A percentile compares a stretch with the other conserved stretches of the same genome.
phyloP scores from a whole-genome alignment of 257 asterid genomes.

The Salvia miltiorrhiza region DNA sequence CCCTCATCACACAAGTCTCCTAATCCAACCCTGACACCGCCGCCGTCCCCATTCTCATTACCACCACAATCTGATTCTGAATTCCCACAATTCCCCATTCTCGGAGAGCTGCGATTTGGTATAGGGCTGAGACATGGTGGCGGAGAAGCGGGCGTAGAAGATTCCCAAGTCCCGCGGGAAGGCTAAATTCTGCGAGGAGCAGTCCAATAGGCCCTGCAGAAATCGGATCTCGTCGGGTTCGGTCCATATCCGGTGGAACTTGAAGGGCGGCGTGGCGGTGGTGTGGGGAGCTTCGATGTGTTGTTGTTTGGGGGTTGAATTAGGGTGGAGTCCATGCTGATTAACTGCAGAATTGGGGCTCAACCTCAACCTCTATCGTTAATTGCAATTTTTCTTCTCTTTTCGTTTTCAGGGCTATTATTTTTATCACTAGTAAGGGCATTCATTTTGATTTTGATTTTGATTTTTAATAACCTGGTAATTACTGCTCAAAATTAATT shows the following conservation, averaged over 20 bases:
- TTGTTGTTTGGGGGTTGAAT: constrained; percentile 25
- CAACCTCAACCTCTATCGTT: not conserved
- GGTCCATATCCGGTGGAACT: constrained; percentile 85
- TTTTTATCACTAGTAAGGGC: too few relatives aligned
- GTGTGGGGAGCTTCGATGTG: constrained; percentile 66
- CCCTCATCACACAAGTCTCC: too few relatives aligned
- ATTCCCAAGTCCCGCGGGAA: constrained; percentile 69
- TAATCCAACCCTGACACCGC: too few relatives aligned
- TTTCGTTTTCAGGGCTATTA: too few relatives aligned
- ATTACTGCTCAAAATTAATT: too few relatives aligned
- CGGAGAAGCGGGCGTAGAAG: constrained; percentile 66
- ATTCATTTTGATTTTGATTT: not conserved
- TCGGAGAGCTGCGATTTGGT: constrained; percentile 81
- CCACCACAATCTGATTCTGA: constrained; percentile 15
- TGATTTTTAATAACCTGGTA: not conserved
- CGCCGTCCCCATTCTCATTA: too few relatives aligned
- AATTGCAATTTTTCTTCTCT: not conserved
- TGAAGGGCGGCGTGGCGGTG: constrained; percentile 76
- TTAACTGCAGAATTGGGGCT: constrained; percentile 22
- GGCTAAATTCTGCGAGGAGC: constrained; percentile 41
- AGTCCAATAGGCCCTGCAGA: constrained; percentile 56
- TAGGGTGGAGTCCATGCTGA: constrained; percentile 62
- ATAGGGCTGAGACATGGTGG: constrained; percentile 76
- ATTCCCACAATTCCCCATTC: constrained; percentile 25
- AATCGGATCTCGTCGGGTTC: constrained; percentile 90